Percentiles rank a stretch among this genome's conserved stretches.
These are phyloP conservation scores for Camellia lanceoleosa DNA, from an alignment of 148 eudicot species.

Conservation along the genomic window DNA sequence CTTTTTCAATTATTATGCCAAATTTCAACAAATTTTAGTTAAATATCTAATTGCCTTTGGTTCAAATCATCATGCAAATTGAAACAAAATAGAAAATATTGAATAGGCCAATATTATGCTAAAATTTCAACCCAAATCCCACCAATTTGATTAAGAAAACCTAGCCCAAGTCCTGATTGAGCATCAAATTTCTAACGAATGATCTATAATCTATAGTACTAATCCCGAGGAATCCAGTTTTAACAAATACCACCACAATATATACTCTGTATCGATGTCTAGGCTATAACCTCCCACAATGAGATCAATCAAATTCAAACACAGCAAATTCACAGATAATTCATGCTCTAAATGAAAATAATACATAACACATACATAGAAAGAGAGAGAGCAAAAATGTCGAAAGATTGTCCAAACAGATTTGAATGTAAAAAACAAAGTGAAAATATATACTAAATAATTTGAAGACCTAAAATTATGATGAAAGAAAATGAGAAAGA, in stretches of 20 bases:
- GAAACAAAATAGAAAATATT: background rate
- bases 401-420: background rate
- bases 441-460: background rate
- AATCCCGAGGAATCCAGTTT: background rate
- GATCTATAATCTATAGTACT: background rate
- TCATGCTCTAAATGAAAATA: background rate
- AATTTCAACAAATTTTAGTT: background rate
- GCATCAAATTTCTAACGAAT: background rate
- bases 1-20: background rate
- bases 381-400: background rate
- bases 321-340: background rate
- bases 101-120: background rate
- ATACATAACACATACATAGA: background rate
- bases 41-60: background rate
- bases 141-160: background rate
- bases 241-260: background rate
- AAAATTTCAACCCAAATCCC: background rate
- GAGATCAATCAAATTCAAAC: background rate
- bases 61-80: background rate
- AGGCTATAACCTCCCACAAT: background rate
- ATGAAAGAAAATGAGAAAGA: background rate
- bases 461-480: background rate
- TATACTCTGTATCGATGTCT: background rate
- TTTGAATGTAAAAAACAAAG: background rate
- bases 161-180: background rate